These are phyloP conservation scores for Dactylonectria macrodidyma DNA, from an alignment of 2,329 filamentous ascomycete species.

Conservation along the genomic window DNA sequence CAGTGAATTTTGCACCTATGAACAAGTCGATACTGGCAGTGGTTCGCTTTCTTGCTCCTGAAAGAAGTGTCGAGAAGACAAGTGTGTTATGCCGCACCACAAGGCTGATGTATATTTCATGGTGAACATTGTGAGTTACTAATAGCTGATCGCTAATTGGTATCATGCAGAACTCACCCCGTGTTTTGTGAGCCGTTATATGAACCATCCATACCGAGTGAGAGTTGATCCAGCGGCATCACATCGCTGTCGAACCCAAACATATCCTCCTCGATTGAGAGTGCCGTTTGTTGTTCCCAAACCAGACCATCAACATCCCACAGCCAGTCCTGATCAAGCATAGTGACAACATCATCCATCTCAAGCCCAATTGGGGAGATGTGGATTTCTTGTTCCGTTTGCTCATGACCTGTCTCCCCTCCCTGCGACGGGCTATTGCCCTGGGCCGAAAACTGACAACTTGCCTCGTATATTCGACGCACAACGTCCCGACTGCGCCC, in stretches of 20 bases:
- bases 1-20: too few species aligned
- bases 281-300: background rate
- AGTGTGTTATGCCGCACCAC: too few species aligned
- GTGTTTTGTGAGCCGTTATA: background rate
- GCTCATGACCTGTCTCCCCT: conserved; percentile 56
- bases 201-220: background rate
- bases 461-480: conserved; percentile 74
- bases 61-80: too few species aligned
- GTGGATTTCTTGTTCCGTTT: conserved; percentile 61
- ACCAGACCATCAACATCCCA: conserved; percentile 67
- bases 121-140: too few species aligned
- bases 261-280: background rate
- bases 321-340: conserved; percentile 68
- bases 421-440: conserved; percentile 68
- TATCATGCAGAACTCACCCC: too few species aligned
- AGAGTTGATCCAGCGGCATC: background rate
- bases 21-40: too few species aligned
- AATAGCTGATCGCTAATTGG: too few species aligned
- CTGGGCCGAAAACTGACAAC: conserved; percentile 34
- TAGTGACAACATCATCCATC: conserved; percentile 65
- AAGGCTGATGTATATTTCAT: too few species aligned
- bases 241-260: background rate
- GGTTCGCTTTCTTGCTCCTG: too few species aligned
- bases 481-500: conserved; percentile 75
- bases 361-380: conserved; percentile 67